Evolutionary conservation across 2,329 filamentous ascomycete genomes (phyloP).

Genomic region (Aspergillus novoparasiticus): DNA sequence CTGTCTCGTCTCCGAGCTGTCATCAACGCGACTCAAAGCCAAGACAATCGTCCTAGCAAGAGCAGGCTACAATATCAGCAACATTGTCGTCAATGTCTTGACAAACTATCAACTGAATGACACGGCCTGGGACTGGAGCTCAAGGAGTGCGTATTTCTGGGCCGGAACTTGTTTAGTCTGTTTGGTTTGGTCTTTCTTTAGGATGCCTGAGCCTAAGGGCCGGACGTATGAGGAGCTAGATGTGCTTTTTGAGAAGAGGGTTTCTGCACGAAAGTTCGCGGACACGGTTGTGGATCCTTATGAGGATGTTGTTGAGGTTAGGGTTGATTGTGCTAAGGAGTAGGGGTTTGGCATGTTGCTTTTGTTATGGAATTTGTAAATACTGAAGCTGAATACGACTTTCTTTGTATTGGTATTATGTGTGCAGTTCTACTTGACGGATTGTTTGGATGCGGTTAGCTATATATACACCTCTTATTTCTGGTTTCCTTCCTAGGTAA

Average conservation of each 20-base stretch:
- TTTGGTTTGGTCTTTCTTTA: slow-evolving; percentile 47
- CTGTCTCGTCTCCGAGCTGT: slow-evolving; percentile 56
- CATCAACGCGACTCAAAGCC: slow-evolving; percentile 56
- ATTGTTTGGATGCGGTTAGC: no score
- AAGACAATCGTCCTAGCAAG: slow-evolving; percentile 59
- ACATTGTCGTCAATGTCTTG: slow-evolving; percentile 63
- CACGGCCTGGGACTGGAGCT: slow-evolving; percentile 41
- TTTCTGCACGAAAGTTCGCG: slow-evolving; percentile 44
- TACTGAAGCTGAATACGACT: no score
- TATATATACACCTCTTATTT: no score
- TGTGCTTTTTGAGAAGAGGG: slow-evolving; percentile 42
- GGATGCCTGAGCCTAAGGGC: slow-evolving; percentile 36
- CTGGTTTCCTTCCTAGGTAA: no score
- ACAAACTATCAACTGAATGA: slow-evolving; percentile 46
- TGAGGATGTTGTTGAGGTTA: slow-evolving; percentile 6
- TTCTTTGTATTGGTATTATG: no score
- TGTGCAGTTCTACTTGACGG: no score
- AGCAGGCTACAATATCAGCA: slow-evolving; percentile 52
- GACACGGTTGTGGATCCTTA: slow-evolving; percentile 36
- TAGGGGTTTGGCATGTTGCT: neutral
- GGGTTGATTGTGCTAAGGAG: neutral
- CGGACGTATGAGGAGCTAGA: slow-evolving; percentile 36
- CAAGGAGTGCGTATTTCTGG: slow-evolving; percentile 47
- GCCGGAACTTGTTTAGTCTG: slow-evolving; percentile 38
- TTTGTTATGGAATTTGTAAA: neutral